phyloP scores from a whole-genome alignment of 2,329 filamentous ascomycete genomes.

The Sphaceloma murrayae region DNA sequence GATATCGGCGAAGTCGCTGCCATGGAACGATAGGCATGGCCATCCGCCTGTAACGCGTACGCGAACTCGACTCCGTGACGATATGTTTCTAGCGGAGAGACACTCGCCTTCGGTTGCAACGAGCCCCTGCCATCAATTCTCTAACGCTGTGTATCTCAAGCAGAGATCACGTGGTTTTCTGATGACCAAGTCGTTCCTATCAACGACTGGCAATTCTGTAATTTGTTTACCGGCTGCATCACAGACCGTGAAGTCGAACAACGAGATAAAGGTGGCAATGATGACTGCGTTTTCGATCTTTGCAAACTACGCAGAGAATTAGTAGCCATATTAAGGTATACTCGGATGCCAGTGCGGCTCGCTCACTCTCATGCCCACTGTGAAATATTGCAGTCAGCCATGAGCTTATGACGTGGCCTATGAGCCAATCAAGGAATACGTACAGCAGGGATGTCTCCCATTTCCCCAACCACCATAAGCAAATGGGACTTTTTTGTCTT shows the following conservation, averaged over 20 bases:
- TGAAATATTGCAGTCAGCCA: not conserved
- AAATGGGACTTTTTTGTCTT: slow-evolving; percentile 37
- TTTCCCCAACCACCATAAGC: slow-evolving; percentile 24
- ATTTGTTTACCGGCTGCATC: not conserved
- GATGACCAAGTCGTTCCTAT: not conserved
- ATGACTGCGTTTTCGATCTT: slow-evolving; percentile 46
- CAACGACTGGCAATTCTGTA: not conserved
- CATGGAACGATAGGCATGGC: too few relatives aligned
- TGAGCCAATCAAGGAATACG: too few relatives aligned
- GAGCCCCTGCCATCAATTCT: too few relatives aligned
- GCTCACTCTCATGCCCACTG: slow-evolving; percentile 24
- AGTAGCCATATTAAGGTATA: not conserved
- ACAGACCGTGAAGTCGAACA: slow-evolving; percentile 39
- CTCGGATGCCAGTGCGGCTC: not conserved
- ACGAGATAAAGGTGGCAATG: slow-evolving; percentile 40
- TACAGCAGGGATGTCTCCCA: slow-evolving; percentile 35
- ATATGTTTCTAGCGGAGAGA: too few relatives aligned
- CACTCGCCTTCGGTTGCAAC: too few relatives aligned
- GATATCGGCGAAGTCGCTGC: too few relatives aligned
- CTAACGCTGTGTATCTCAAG: too few relatives aligned
- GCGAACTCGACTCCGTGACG: too few relatives aligned
- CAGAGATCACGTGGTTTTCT: not conserved
- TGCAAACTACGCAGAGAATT: slow-evolving; percentile 34
- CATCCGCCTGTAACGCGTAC: too few relatives aligned
- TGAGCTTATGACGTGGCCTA: not conserved